These are phyloP conservation scores for Mimosa bimucronata DNA, from an alignment of 306 rosid genomes.

Conservation along the genomic window DNA sequence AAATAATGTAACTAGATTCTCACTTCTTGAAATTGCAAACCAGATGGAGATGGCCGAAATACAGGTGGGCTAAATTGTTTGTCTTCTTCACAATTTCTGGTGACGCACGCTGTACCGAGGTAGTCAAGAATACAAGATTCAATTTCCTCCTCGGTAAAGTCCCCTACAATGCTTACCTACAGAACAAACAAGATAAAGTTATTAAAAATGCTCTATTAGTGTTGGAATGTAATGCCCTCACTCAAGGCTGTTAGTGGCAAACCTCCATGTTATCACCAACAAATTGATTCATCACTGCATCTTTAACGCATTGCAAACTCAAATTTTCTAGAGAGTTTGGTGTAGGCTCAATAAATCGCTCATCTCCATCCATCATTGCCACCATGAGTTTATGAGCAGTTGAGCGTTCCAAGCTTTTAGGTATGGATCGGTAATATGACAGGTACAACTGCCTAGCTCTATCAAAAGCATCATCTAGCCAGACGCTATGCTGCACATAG, in stretches of 20 bases:
- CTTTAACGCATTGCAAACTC: conserved; percentile 81
- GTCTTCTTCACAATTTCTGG: conserved; percentile 42
- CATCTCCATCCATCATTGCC: conserved; percentile 96
- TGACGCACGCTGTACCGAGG: conserved; percentile 83
- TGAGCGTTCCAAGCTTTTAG: conserved; percentile 98
- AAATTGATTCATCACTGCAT: conserved; percentile 94
- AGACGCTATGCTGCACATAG: conserved; percentile 92
- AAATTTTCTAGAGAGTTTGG: conserved; percentile 85
- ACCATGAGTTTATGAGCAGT: conserved; percentile 99
- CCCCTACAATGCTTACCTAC: conserved; percentile 93
- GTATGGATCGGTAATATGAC: conserved; percentile 94
- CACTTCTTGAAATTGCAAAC: conserved; percentile 90
- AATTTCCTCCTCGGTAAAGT: conserved; percentile 85
- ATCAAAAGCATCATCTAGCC: conserved; percentile 98
- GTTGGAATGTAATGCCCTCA: conserved; percentile 25
- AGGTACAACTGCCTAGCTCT: conserved; percentile 92
- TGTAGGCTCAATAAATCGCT: conserved; percentile 95
- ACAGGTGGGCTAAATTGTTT: conserved; percentile 57
- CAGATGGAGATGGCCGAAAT: conserved; percentile 76
- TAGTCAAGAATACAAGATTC: conserved; percentile 95
- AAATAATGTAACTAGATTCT: conserved; percentile 44
- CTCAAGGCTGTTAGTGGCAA: conserved; percentile 33
- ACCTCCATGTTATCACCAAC: conserved; percentile 98
- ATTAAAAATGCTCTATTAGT: conserved; percentile 25
- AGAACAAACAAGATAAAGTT: conserved; percentile 18